Evolutionary conservation across 768 basidiomycete species (phyloP), one percentile per base, ranked within the genome.

Genomic region (Pholiota microspora): DNA sequence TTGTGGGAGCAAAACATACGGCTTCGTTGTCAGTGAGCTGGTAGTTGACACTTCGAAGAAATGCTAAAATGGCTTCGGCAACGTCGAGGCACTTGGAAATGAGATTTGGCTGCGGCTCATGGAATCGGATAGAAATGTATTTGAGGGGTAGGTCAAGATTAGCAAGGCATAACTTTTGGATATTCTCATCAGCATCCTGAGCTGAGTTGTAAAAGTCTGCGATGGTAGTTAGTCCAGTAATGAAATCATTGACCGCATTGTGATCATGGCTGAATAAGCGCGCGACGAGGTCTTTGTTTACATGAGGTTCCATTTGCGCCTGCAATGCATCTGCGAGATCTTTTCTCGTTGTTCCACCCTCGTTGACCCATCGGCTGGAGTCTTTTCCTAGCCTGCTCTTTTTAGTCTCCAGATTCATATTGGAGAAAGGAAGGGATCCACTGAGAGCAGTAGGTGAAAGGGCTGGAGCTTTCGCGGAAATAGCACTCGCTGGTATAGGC

Each of bases 211-310:
- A 94, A 65, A 92, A 88, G 1, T 95, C 92, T 50, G 84, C 80
- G 18, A 98, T 77, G 46, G 73, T 77, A 5, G 80, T 75, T 49
- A 98, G 70, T 5, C 90, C 96, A n/a, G 77, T 75, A 50, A 96
- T 79, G 63, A 90, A 86, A 67, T 98, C 97, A 62, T 93, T 95
- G 59, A 98, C 88, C 5, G 94, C 92, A 60, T 89, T 92, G 68
- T 98, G 97, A 62, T 97, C 97, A 56, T 89, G 91, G 64, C 96
- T 98, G 75, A 98, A 99, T 25, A 99, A 76, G 25, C 83, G 83
- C 4, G 81, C 70, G 10, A 89, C 69, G 2, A 98, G 71, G 2
- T 94, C 89, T 57, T 87, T 85, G 2, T 89, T 88, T 5, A 82
- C 78, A 63, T 89, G 81, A 7, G 85, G 79, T 60, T 95, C 94